Evolutionary conservation across 257 asterid species (phyloP), one percentile per base, ranked within the genome.

Genomic region (Nicotiana noctiflora): DNA sequence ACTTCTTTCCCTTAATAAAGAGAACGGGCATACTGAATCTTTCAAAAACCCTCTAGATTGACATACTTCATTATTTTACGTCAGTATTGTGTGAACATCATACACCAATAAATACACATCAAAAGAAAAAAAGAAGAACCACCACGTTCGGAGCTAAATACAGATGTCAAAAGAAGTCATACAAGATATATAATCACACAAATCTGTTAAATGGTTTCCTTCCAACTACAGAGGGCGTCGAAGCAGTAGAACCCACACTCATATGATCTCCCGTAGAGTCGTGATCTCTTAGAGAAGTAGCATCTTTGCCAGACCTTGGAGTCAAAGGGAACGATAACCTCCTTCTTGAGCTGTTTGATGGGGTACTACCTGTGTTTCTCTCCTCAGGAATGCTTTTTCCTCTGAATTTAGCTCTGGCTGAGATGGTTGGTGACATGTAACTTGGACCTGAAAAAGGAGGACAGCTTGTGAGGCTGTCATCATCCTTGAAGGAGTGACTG

Each of bases 121-220:
- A 40, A 59, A 79, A 11, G 10, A 37, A 19, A 31, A n/a, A 60
- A n/a, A 59, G 52, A 77, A 60, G 19, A 18, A 75, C 52, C 82
- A 84, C 76, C 75, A 81, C 25, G 82, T 84, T 85, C 83, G 77
- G 6, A 62, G 46, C 79, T 79, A 46, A 75, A 81, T 80, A 81
- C 74, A 84, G 80, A 83, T 59, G 76, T 27, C 78, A 83, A 81
- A 86, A 82, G 12, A 31, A 70, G 29, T 17, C 67, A 13, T 59
- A 82, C 57, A 64, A 77, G 32, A 21, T 55, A 83, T n/a, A 75
- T 65, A 86, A 86, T 94, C 97, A 94, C 95, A 90, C 98, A 87
- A 94, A 94, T 91, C 98, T 90, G 86, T 94, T 91, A 85, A 94
- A 94, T 0, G 97, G 97, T 86, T 86, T 94, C 85, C 95, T 94